These are phyloP conservation scores for Botrytis sinoallii DNA, from an alignment of 2,329 filamentous ascomycete genomes.

Conservation along the genomic window DNA sequence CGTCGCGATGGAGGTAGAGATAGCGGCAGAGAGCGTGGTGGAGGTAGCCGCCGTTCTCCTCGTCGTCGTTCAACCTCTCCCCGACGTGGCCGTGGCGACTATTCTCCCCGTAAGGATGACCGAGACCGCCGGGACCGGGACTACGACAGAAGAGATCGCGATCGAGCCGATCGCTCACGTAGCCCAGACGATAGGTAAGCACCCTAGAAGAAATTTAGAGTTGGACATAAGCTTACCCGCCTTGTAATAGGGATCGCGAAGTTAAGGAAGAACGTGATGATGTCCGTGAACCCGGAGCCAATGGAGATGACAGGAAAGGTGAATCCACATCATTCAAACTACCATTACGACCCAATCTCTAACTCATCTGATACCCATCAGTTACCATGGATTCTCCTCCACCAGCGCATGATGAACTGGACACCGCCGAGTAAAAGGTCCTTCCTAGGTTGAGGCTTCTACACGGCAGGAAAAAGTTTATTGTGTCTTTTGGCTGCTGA, in stretches of 20 bases:
- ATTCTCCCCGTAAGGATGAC: constrained; percentile 86
- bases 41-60: constrained; percentile 53
- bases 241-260: constrained; percentile 42
- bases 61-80: constrained; percentile 74
- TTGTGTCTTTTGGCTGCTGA: constrained; percentile 30
- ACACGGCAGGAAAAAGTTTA: constrained; percentile 32
- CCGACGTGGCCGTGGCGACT: constrained; percentile 69
- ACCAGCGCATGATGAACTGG: constrained; percentile 87
- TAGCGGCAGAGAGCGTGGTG: constrained; percentile 26
- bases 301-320: constrained; percentile 92
- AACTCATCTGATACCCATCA: constrained; percentile 34
- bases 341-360: constrained; percentile 24
- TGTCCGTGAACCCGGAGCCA: constrained; percentile 72
- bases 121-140: constrained; percentile 78
- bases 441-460: constrained; percentile 26
- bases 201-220: neutral
- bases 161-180: constrained; percentile 59
- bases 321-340: constrained; percentile 33
- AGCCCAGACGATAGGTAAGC: constrained; percentile 62
- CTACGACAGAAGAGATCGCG: constrained; percentile 65
- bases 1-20: constrained; percentile 46
- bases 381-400: constrained; percentile 71
- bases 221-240: neutral
- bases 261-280: constrained; percentile 63
- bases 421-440: constrained; percentile 73